Base-by-base conservation (phyloP, 2,329 filamentous ascomycete species). In the Colletotrichum camelliae region DNA sequence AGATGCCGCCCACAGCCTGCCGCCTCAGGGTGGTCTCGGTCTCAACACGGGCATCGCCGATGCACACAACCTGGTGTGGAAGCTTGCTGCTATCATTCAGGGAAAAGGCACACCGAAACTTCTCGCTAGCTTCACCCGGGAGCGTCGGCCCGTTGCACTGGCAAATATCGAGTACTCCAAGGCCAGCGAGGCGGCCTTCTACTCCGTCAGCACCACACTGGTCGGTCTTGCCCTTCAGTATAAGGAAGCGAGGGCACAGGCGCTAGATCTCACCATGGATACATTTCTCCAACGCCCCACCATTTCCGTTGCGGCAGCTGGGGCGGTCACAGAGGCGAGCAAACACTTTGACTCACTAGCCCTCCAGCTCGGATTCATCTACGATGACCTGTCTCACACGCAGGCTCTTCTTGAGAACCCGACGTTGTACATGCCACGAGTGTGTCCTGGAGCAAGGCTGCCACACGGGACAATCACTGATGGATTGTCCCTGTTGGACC, bases 21-120 rank as follows among this genome's bases (percentile, higher is more conserved):
- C 85, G 1, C 88, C 89, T 43, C 89, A 89, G 10, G 90, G 89
- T 0, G 90, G 89, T 0, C 90, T 91, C 77, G 90, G 91, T 1
- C 85, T 92, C 78, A 92, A 92, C 77, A 91, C 90, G 0, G 90
- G 90, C 5, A 86, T 91, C 37, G 87, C 88, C 7, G 90, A 92
- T 79, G 89, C 89, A 0, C 88, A 91, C 33, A 89, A 88, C 58
- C 79, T 92, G 1, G 86, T 86, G 10, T 92, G 90, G 89, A 90
- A 91, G 43, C 79, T 74, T 15, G 68, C 37, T 27, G 16, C 67
- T 37, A 15, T 55, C 24, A 61, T 74, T 9, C 27, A 67, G 13
- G 61, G 61, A 4, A 72, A 60, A 61, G 61, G 72, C 27, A 39
- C 58, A 27, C 29, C n/a, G 24, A 12, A 16, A 18, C 60, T 74